phyloP scores from a whole-genome alignment of 1,284 basidiomycete species.

The Leccinum fallax region DNA sequence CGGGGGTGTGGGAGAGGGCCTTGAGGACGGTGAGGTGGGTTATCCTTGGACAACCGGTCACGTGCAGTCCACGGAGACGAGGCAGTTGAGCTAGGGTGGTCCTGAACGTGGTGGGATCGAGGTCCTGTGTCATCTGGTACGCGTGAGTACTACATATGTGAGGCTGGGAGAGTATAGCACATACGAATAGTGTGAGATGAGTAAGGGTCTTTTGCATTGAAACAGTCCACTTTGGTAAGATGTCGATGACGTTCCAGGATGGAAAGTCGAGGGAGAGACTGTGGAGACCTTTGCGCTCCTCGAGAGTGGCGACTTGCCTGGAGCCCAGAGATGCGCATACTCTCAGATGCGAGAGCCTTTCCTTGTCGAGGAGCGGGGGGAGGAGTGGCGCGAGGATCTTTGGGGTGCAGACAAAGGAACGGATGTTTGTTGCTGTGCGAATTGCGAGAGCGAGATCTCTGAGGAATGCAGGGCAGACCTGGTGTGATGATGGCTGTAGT shows the following conservation, averaged over 20 bases:
- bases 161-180: slow-evolving; percentile 24
- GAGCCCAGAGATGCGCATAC: slow-evolving; percentile 51
- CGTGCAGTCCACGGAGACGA: slow-evolving; percentile 54
- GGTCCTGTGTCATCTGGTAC: slow-evolving; percentile 52
- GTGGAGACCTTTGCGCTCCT: slow-evolving; percentile 42
- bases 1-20: slow-evolving; percentile 49
- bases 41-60: slow-evolving; percentile 58
- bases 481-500: slow-evolving; percentile 19
- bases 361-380: slow-evolving; percentile 45
- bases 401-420: slow-evolving; percentile 53
- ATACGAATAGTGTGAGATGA: slow-evolving; percentile 58
- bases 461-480: slow-evolving; percentile 52
- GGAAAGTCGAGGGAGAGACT: slow-evolving; percentile 55
- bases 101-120: slow-evolving; percentile 54
- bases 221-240: slow-evolving; percentile 57
- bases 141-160: slow-evolving; percentile 1
- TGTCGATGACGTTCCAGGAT: slow-evolving; percentile 61
- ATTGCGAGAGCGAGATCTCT: slow-evolving; percentile 52
- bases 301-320: slow-evolving; percentile 48
- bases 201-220: slow-evolving; percentile 46
- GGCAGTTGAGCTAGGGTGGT: slow-evolving; percentile 52
- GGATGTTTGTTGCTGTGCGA: slow-evolving; percentile 51
- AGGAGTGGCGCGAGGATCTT: slow-evolving; percentile 53
- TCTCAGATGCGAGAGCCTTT: slow-evolving; percentile 48
- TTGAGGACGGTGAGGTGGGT: slow-evolving; percentile 52